Percentiles rank a stretch among this genome's conserved stretches.
Evolutionary conservation across 192 early-diverging fungal genomes (phyloP).

Genomic region (Dispira parvispora): DNA sequence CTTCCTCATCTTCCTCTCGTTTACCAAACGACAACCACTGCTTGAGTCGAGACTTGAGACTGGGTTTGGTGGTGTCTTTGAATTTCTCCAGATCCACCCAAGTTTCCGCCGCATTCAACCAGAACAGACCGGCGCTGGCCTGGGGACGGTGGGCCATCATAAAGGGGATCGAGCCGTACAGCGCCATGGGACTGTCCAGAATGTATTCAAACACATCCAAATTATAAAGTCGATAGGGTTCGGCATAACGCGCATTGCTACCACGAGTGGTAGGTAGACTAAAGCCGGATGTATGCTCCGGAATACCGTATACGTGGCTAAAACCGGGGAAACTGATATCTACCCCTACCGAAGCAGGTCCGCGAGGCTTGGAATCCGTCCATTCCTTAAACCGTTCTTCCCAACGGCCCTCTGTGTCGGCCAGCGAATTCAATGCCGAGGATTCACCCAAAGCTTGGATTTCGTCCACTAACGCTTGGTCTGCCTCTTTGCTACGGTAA

Average conservation of each 20-base stretch:
- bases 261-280: constrained; percentile 75
- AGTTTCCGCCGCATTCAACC: constrained; percentile 91
- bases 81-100: constrained; percentile 90
- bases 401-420: constrained; percentile 44
- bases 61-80: constrained; percentile 15
- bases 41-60: not conserved
- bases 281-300: constrained; percentile 80
- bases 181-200: constrained; percentile 85
- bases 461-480: constrained; percentile 16
- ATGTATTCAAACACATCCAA: constrained; percentile 98
- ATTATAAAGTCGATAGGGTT: constrained; percentile 95
- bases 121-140: constrained; percentile 61
- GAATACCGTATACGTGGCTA: constrained; percentile 85
- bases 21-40: not conserved
- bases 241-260: constrained; percentile 53
- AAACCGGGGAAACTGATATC: constrained; percentile 81
- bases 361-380: constrained; percentile 87
- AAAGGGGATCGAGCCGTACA: constrained; percentile 90
- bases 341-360: constrained; percentile 84
- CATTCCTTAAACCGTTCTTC: constrained; percentile 78
- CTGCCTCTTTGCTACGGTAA: constrained; percentile 20
- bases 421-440: not conserved
- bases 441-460: not conserved
- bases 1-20: not conserved
- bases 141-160: constrained; percentile 78